Evolutionary conservation across 2,329 filamentous ascomycete genomes (phyloP).

Genomic region (Hymenoscyphus repandus): DNA sequence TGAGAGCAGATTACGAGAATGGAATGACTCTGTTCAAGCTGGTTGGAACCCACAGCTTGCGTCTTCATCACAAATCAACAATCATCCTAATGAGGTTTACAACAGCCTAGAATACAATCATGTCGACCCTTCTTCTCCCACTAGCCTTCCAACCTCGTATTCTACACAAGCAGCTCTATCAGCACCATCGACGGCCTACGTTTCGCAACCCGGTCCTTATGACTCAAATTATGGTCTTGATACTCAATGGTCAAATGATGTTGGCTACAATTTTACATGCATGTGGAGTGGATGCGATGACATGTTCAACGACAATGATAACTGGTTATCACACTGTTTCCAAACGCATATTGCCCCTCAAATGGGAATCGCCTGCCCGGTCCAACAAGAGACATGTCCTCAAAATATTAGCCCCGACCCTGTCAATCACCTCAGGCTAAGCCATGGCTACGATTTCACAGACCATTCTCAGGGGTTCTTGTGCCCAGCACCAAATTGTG

Average conservation of each 20-base stretch:
- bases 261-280: slow-evolving; percentile 17
- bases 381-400: slow-evolving; percentile 22
- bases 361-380: slow-evolving; percentile 26
- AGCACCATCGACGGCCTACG: too few relatives aligned
- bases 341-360: slow-evolving; percentile 28
- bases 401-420: slow-evolving; percentile 20
- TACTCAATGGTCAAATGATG: not conserved
- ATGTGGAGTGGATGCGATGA: slow-evolving; percentile 26
- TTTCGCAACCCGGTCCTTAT: too few relatives aligned
- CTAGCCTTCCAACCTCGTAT: too few relatives aligned
- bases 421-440: slow-evolving; percentile 24
- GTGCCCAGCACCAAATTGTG: slow-evolving; percentile 27
- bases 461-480: slow-evolving; percentile 13
- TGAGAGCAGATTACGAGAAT: slow-evolving; percentile 4
- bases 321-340: slow-evolving; percentile 26
- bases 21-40: slow-evolving; percentile 7
- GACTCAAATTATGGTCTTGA: not conserved
- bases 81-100: not conserved
- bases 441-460: slow-evolving; percentile 26
- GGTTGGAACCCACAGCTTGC: slow-evolving; percentile 11
- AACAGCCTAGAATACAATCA: not conserved
- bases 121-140: too few relatives aligned
- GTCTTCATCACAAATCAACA: not conserved
- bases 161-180: too few relatives aligned
- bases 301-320: slow-evolving; percentile 18